phyloP scores from a whole-genome alignment of 179 eudicot species.

The Beta lomatogona region DNA sequence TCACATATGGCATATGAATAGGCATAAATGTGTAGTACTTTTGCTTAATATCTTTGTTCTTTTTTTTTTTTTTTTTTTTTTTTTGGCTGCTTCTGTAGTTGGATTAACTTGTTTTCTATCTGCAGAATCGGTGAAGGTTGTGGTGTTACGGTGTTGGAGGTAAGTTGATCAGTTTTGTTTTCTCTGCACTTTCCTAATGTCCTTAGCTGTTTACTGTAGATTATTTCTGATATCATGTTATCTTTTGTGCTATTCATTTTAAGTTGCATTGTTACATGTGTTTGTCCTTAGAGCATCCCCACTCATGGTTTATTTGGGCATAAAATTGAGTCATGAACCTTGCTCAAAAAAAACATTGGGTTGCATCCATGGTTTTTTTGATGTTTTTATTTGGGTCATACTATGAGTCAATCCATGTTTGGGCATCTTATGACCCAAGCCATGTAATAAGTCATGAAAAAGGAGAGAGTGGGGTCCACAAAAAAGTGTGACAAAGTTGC shows the following conservation, averaged over 20 bases:
- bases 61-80: too few relatives aligned
- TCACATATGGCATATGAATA: not conserved
- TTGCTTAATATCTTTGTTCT: not conserved
- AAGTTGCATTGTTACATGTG: constrained; percentile 2
- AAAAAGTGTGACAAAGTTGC: too few relatives aligned
- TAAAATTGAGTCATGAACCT: too few relatives aligned
- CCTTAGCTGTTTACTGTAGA: not conserved
- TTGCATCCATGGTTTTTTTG: too few relatives aligned
- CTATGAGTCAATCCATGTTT: too few relatives aligned
- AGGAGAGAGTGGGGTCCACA: too few relatives aligned
- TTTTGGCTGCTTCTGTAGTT: constrained; percentile 3
- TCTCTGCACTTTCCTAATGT: too few relatives aligned
- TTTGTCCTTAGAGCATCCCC: not conserved
- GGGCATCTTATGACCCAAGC: too few relatives aligned
- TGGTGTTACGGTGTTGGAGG: constrained; percentile 91
- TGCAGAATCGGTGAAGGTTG: constrained; percentile 95
- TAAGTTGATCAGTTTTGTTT: constrained; percentile 38
- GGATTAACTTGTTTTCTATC: constrained; percentile 21
- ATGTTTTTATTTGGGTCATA: too few relatives aligned
- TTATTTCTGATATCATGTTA: not conserved
- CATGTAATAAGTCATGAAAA: too few relatives aligned
- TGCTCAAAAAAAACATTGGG: too few relatives aligned
- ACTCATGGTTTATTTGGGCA: too few relatives aligned
- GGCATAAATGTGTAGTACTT: not conserved
- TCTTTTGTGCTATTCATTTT: constrained; percentile 15